Evolutionary conservation across 2,329 filamentous ascomycete species (phyloP).

Genomic region (Aureobasidium sp.): DNA sequence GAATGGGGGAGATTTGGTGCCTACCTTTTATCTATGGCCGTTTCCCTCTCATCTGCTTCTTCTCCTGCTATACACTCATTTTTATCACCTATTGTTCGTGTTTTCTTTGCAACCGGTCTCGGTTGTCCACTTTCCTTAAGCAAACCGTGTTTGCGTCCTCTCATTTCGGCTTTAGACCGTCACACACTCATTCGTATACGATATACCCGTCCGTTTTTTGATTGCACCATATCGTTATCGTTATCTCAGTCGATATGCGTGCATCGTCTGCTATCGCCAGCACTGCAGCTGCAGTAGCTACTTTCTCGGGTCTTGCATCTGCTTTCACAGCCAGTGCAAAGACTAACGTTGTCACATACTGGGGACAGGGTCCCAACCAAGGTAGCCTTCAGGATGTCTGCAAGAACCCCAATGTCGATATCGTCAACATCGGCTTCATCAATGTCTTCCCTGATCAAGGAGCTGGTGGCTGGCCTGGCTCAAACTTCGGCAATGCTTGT

Average conservation of each 20-base stretch:
- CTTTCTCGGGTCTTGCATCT: conserved; percentile 30
- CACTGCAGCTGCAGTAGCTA: conserved; percentile 29
- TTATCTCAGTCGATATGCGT: conserved; percentile 32
- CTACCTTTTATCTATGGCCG: conserved; percentile 13
- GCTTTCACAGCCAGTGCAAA: conserved; percentile 37
- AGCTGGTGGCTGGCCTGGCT: conserved; percentile 41
- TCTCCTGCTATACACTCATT: background rate
- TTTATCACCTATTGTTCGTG: conserved; percentile 4
- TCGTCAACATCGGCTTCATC: conserved; percentile 51
- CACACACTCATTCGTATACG: conserved; percentile 27
- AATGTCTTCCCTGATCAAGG: conserved; percentile 45
- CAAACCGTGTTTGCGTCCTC: conserved; percentile 45
- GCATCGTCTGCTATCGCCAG: conserved; percentile 24
- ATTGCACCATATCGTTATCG: conserved; percentile 12
- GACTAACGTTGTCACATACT: conserved; percentile 46
- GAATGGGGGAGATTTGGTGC: conserved; percentile 11
- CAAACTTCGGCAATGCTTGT: conserved; percentile 53
- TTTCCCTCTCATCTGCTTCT: conserved; percentile 13
- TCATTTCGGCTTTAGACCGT: conserved; percentile 41
- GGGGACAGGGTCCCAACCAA: conserved; percentile 47
- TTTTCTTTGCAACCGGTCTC: background rate
- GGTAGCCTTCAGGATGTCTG: conserved; percentile 45
- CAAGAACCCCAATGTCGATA: conserved; percentile 44
- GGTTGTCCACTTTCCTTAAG: conserved; percentile 15
- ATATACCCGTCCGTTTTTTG: conserved; percentile 14